Evolutionary conservation across 2,329 filamentous ascomycete species (phyloP).

Genomic region (Penicillium sclerotiorum): DNA sequence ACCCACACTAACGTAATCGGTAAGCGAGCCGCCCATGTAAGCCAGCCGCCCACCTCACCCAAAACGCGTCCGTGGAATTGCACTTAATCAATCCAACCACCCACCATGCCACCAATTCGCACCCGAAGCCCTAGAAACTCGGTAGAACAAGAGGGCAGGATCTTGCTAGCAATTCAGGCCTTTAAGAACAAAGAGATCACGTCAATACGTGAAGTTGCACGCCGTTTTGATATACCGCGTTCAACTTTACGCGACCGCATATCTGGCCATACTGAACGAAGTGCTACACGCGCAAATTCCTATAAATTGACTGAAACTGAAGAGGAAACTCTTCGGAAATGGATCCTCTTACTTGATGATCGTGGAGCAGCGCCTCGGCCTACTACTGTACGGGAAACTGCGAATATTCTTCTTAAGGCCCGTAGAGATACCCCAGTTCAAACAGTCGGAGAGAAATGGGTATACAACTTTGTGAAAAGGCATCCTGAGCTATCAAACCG

Average conservation of each 20-base stretch:
- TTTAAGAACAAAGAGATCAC: neutral
- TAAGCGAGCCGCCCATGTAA: neutral
- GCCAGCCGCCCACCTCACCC: neutral
- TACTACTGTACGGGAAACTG: too few species aligned
- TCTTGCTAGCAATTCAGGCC: conserved; percentile 4
- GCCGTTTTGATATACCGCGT: neutral
- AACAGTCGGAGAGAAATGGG: too few species aligned
- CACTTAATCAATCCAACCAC: neutral
- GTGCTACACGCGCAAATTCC: neutral
- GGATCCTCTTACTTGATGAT: neutral
- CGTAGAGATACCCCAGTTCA: too few species aligned
- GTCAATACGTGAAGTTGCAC: conserved; percentile 1
- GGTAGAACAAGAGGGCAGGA: neutral
- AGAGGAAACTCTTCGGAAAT: conserved; percentile 6
- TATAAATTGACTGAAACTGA: conserved; percentile 9
- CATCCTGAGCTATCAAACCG: too few species aligned
- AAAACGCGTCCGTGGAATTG: too few species aligned
- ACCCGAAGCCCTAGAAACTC: neutral
- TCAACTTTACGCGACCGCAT: neutral
- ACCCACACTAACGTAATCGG: conserved; percentile 1
- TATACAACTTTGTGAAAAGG: too few species aligned
- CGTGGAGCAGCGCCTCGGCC: too few species aligned
- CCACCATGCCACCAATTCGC: conserved; percentile 6
- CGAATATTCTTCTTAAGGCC: too few species aligned
- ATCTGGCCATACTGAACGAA: neutral